Evolutionary conservation across 2,329 filamentous ascomycete species (phyloP), one percentile per base, ranked within the genome.

Genomic region (Fusarium sp.): DNA sequence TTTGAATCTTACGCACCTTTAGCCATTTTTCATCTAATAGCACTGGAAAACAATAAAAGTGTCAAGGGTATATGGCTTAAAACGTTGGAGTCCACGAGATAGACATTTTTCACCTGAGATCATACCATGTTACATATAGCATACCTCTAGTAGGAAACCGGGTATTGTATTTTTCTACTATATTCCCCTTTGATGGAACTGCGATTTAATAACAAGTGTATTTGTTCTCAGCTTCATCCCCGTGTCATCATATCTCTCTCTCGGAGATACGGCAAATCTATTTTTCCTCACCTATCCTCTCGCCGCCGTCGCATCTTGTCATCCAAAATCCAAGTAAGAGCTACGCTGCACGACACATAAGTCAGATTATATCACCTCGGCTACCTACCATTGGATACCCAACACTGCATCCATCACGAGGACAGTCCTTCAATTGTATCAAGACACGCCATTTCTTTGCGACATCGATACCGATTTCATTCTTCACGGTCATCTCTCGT

Each of bases 211-310:
- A 27, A 11, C 5, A 27, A 25, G 17, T 15, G 14, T 20, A 13
- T 33, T 17, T 42, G 11, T 33, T 36, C 25, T 40, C 8, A 20
- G 25, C 7, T 39, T 33, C 36, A 10, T 41, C 13, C 20, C 49
- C 21, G n/a, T n/a, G 25, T 53, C 18, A 37, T 54, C 50, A n/a
- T 41, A 31, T 35, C 25, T 55, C 53, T 51, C 48, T 8, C 37
- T 47, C 71, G 69, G 67, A 47, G 48, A 46, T 47, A 58, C 74
- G 75, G 75, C 63, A 57, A 55, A 72, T 72, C 70, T 67, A 65
- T 75, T 76, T 68, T 63, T 43, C 72, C 74, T 67, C 57, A 25
- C 25, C 13, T 48, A 51, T 50, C 43, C 21, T 25, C 36, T 25
- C 31, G 23, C 37, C 63, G 62, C 29, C 31, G 23, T 41, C 63